phyloP scores from a whole-genome alignment of 345 rosid genomes.

The Lepidium sativum region DNA sequence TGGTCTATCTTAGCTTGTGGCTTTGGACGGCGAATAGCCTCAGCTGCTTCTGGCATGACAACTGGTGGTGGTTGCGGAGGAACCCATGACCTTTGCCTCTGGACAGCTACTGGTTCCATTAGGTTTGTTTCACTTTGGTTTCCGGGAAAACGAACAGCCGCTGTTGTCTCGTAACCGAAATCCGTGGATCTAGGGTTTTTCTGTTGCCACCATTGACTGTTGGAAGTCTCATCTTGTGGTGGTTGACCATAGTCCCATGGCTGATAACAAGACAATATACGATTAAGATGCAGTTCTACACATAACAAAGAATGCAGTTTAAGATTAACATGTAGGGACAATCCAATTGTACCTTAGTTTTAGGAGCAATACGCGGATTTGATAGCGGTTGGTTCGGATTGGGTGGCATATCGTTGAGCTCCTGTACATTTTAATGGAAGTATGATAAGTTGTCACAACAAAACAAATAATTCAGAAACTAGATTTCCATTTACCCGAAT shows the following conservation, averaged over 20 bases:
- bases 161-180: constrained; percentile 51
- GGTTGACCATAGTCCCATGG: constrained; percentile 69
- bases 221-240: constrained; percentile 35
- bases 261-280: constrained; percentile 27
- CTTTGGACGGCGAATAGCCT: constrained; percentile 87
- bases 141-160: constrained; percentile 21
- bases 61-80: constrained; percentile 97
- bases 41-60: constrained; percentile 87
- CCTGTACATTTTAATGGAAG: constrained; percentile 37
- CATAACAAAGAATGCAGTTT: background rate
- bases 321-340: background rate
- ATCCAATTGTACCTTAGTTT: constrained; percentile 52
- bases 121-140: constrained; percentile 30
- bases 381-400: constrained; percentile 71
- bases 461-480: background rate
- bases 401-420: constrained; percentile 81
- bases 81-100: constrained; percentile 61
- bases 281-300: background rate
- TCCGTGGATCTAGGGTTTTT: constrained; percentile 57
- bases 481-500: constrained; percentile 44
- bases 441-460: background rate
- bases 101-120: constrained; percentile 33
- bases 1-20: constrained; percentile 49
- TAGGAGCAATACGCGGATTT: constrained; percentile 66
- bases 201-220: constrained; percentile 68